Percentiles rank a stretch among this genome's conserved stretches.
Evolutionary conservation across 768 basidiomycete genomes (phyloP).

Genomic region (Hypsizygus marmoreus): DNA sequence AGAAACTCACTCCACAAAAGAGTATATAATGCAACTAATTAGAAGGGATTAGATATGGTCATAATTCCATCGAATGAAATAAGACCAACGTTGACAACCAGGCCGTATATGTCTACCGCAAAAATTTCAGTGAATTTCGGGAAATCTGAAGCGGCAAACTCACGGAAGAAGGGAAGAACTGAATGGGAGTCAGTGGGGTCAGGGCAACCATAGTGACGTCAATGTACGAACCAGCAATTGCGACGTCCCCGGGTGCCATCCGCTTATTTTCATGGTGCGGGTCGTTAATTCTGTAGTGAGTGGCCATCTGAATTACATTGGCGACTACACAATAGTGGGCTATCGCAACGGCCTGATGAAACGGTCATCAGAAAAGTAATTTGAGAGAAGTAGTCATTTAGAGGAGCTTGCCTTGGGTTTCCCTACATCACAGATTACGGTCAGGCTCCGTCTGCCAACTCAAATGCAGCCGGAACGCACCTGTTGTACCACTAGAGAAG

Average conservation of each 20-base stretch:
- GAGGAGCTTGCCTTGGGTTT: conserved; percentile 35
- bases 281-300: conserved; percentile 49
- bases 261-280: conserved; percentile 38
- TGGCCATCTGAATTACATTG: conserved; percentile 62
- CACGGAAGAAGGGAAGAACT: conserved; percentile 68
- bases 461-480: too few relatives aligned
- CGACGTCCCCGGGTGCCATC: conserved; percentile 56
- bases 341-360: conserved; percentile 60
- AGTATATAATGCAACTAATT: conserved; percentile 50
- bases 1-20: conserved; percentile 50
- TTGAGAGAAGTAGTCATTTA: not conserved
- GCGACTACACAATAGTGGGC: conserved; percentile 66
- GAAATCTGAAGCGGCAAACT: conserved; percentile 19
- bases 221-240: conserved; percentile 50
- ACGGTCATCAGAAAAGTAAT: not conserved
- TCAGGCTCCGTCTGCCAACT: too few relatives aligned
- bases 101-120: conserved; percentile 57
- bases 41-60: conserved; percentile 6
- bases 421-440: too few relatives aligned
- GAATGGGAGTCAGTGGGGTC: not conserved
- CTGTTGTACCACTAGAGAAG: conserved; percentile 79
- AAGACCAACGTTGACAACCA: conserved; percentile 56
- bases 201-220: not conserved
- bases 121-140: not conserved
- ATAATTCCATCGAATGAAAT: not conserved